Conservation (phyloP, 2,329 filamentous ascomycete genomes). For the Aspergillus versicolor region DNA sequence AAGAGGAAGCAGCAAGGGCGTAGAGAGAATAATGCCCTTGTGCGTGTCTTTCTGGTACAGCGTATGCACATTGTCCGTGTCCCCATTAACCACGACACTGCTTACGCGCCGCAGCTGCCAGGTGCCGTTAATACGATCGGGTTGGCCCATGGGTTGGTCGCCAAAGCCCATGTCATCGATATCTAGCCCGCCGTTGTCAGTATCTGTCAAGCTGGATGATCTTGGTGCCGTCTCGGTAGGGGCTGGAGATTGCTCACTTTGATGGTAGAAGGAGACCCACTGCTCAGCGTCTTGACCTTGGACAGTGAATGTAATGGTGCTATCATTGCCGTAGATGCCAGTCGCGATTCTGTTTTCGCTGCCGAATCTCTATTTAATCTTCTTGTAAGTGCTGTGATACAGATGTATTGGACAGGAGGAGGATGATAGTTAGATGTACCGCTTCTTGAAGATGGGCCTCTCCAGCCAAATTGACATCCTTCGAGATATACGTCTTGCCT, state of each 20-base stretch:
- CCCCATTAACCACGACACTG: conserved; percentile 59
- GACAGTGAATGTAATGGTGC: conserved; percentile 54
- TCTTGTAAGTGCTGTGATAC: too few relatives aligned
- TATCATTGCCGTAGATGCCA: conserved; percentile 56
- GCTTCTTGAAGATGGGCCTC: conserved; percentile 57
- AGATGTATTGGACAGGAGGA: too few relatives aligned
- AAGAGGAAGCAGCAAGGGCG: conserved; percentile 56
- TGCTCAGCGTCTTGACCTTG: conserved; percentile 52
- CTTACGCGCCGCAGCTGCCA: conserved; percentile 62
- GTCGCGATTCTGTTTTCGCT: conserved; percentile 50
- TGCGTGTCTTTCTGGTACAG: conserved; percentile 57
- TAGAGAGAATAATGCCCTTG: conserved; percentile 60
- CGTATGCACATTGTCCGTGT: conserved; percentile 50
- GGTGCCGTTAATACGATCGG: conserved; percentile 59
- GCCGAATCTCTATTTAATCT: conserved; percentile 43
- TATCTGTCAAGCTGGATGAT: too few relatives aligned
- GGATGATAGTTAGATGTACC: conserved; percentile 10
- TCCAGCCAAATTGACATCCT: conserved; percentile 47
- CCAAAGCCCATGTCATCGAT: conserved; percentile 26
- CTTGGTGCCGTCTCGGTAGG: too few relatives aligned
- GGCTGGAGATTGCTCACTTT: conserved; percentile 33
- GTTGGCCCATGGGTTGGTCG: conserved; percentile 49
- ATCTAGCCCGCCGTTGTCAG: conserved; percentile 6
- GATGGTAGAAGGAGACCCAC: conserved; percentile 60
- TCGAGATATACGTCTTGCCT: conserved; percentile 50